A percentile compares a stretch with the other conserved stretches of the same genome.
Evolutionary conservation across 1,284 basidiomycete genomes (phyloP).

Genomic region (Irpex lacteus): DNA sequence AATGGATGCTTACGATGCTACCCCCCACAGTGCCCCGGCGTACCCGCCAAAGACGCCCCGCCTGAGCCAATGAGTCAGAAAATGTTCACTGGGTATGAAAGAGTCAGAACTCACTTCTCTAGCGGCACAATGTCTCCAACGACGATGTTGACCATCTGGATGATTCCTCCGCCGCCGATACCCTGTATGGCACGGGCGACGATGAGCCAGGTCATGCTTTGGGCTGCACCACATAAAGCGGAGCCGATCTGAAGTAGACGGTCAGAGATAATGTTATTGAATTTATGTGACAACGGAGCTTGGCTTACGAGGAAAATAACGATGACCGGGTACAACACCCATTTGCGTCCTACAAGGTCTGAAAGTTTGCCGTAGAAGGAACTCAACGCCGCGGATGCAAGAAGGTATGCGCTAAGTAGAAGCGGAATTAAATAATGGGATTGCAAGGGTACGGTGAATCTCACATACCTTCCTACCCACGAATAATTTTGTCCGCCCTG

Average conservation of each 20-base stretch:
- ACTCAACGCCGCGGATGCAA: conserved; percentile 30
- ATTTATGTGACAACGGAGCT: background rate
- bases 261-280: background rate
- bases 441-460: no score
- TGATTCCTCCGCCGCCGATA: conserved; percentile 43
- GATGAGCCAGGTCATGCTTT: conserved; percentile 46
- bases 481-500: conserved; percentile 20
- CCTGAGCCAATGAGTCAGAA: conserved; percentile 15
- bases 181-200: conserved; percentile 49
- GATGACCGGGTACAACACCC: conserved; percentile 35
- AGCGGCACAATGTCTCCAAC: conserved; percentile 34
- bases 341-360: conserved; percentile 35
- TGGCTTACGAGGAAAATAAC: conserved; percentile 36
- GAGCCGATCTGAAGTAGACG: conserved; percentile 34
- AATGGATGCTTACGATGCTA: conserved; percentile 30
- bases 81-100: background rate
- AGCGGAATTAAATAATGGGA: no score
- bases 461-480: conserved; percentile 19
- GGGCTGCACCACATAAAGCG: conserved; percentile 48
- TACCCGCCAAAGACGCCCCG: conserved; percentile 39
- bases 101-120: background rate
- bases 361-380: conserved; percentile 41
- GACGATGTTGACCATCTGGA: conserved; percentile 35
- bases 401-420: conserved; percentile 40
- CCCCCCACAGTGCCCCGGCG: conserved; percentile 45